A percentile compares a stretch with the other conserved stretches of the same genome.
Evolutionary conservation across 139 green algal genomes (phyloP).

Genomic region (Asterochloris sp.): DNA sequence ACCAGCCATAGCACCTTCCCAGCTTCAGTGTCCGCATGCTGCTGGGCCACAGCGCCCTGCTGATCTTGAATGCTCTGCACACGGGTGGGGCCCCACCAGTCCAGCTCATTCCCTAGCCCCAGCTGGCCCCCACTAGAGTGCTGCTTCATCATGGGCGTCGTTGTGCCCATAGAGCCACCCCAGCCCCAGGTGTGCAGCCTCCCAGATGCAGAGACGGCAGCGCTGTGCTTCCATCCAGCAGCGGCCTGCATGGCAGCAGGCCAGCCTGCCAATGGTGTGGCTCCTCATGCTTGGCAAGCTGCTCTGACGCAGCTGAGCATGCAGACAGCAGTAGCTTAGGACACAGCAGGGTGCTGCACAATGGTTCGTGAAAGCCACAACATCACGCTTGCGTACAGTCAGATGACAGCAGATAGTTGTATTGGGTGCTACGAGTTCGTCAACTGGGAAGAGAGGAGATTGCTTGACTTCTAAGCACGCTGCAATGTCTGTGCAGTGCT

Average conservation of each 20-base stretch:
- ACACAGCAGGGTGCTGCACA: background rate
- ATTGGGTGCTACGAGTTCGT: background rate
- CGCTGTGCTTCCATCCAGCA: constrained; percentile 37
- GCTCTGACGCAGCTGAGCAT: background rate
- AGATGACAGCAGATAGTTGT: background rate
- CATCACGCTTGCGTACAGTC: background rate
- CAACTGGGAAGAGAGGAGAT: background rate
- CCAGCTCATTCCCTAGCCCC: constrained; percentile 42
- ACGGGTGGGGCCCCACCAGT: constrained; percentile 37
- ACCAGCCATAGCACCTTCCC: background rate
- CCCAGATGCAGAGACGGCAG: constrained; percentile 24
- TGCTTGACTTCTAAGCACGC: background rate
- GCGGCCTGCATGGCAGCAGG: constrained; percentile 8
- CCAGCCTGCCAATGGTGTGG: background rate
- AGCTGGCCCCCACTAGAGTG: constrained; percentile 45
- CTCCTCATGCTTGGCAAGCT: background rate
- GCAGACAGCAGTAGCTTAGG: background rate
- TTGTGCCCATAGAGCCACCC: constrained; percentile 34
- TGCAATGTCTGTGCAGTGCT: background rate
- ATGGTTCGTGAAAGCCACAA: background rate
- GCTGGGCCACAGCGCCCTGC: background rate
- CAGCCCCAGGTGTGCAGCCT: constrained; percentile 35
- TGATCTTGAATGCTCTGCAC: constrained; percentile 21
- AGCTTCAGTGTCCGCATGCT: background rate
- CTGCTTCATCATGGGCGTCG: constrained; percentile 9